Conservation (phyloP, 2,329 filamentous ascomycete species). For the Davidsoniella australis region DNA sequence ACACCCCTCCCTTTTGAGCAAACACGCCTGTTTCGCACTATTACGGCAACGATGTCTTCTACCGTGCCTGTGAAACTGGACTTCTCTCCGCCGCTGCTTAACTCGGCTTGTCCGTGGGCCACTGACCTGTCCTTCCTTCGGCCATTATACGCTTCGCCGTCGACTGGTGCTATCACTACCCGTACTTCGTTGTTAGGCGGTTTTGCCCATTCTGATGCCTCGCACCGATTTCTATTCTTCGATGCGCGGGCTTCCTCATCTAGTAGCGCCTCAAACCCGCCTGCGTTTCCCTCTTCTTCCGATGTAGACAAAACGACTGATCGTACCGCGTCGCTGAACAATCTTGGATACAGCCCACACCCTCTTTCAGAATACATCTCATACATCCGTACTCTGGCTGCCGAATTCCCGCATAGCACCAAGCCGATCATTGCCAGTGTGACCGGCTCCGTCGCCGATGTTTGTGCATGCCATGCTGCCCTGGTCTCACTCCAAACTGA, state of each 20-base stretch:
- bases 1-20: too few relatives aligned
- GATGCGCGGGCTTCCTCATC: slow-evolving; percentile 20
- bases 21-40: too few relatives aligned
- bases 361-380: slow-evolving; percentile 40
- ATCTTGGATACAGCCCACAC: slow-evolving; percentile 55
- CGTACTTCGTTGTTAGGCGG: slow-evolving; percentile 49
- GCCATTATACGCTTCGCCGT: slow-evolving; percentile 39
- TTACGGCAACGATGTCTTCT: too few relatives aligned
- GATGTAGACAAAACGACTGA: slow-evolving; percentile 14
- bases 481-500: slow-evolving; percentile 25
- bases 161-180: slow-evolving; percentile 59
- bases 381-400: slow-evolving; percentile 33
- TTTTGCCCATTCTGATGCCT: slow-evolving; percentile 41
- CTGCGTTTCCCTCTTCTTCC: slow-evolving; percentile 14
- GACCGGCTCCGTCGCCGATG: slow-evolving; percentile 43
- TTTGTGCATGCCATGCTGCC: slow-evolving; percentile 36
- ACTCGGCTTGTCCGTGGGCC: slow-evolving; percentile 63
- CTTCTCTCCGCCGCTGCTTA: slow-evolving; percentile 51
- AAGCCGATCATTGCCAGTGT: slow-evolving; percentile 57
- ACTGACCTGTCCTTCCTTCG: slow-evolving; percentile 45
- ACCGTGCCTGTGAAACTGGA: slow-evolving; percentile 19
- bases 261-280: slow-evolving; percentile 11
- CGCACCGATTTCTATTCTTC: slow-evolving; percentile 54
- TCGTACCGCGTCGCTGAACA: slow-evolving; percentile 41
- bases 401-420: slow-evolving; percentile 12